Base-by-base conservation (phyloP, 306 rosid genomes). In the Crotalaria pallida region DNA sequence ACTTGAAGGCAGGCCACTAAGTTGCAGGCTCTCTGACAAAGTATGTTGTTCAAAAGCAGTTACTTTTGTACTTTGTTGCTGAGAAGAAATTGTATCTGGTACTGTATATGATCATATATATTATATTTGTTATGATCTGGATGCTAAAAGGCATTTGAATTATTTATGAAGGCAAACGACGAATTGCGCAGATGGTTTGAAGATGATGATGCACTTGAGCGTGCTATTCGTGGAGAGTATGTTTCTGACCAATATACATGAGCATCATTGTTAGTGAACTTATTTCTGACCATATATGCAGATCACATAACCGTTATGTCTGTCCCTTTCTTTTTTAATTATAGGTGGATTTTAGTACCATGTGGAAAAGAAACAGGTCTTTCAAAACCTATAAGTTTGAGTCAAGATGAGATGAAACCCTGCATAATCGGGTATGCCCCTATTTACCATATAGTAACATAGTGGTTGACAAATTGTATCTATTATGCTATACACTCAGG, bases 1-100 rank as follows among this genome's bases (percentile, higher is more conserved):
- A 80, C 92, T 91, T 75, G 97, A 91, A 85, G 97, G 97, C 31
- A 85, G 97, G 75, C 67, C 91, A 33, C 53, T 76, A 33, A 68
- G 84, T 56, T 91, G 97, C 86, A 83, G 97, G 79, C 89, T 91
- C 61, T 75, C 97, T 52, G 97, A 91, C 81, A 91, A 80, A 82
- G 97, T 91, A 88, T 63, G 92, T 73, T 76, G 58, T 45, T 75
- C 71, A 55, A 52, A 68, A 21, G 15, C 23, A 57, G 61, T 24
- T 53, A 45, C 45, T 26, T 72, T 65, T 36, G 49, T 53, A 52
- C 65, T 59, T 67, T 67, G 64, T 58, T 65, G 64, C 47, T 44
- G 62, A 66, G 52, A 23, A 64, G 10, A 66, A 62, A 64, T 38
- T 16, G 21, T 61, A 57, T 72, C 69, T 69, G 47, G 74, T 66